These are phyloP conservation scores for Phytophthora parvispora DNA, from an alignment of 352 stramenopile species.

Conservation along the genomic window DNA sequence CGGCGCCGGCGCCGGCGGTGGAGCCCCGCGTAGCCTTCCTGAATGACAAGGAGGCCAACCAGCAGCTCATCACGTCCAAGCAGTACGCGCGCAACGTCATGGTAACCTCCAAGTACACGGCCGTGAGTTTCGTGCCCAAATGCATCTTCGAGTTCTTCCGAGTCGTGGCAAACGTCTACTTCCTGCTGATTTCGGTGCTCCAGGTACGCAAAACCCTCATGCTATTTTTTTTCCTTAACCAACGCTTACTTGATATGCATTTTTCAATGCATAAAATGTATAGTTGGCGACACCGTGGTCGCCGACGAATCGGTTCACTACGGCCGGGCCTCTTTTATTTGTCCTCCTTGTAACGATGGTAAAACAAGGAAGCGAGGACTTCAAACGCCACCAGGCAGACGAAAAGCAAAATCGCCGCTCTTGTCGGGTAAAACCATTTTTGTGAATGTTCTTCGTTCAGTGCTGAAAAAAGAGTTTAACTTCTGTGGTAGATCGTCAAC, in stretches of 20 bases:
- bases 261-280: no score
- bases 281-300: conserved; percentile 74
- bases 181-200: conserved; percentile 94
- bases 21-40: conserved; percentile 63
- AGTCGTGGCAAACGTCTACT: conserved; percentile 96
- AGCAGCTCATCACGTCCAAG: conserved; percentile 54
- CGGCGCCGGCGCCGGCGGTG: conserved; percentile 13
- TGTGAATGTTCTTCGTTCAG: background rate
- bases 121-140: conserved; percentile 92
- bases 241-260: no score
- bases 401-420: conserved; percentile 68
- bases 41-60: conserved; percentile 64
- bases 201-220: conserved; percentile 56
- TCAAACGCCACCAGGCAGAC: conserved; percentile 76
- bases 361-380: conserved; percentile 80
- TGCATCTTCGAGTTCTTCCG: conserved; percentile 96
- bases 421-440: conserved; percentile 45
- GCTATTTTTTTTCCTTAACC: background rate
- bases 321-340: conserved; percentile 72
- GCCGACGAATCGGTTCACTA: conserved; percentile 81
- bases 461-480: background rate
- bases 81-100: conserved; percentile 86
- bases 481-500: conserved; percentile 56
- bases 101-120: conserved; percentile 94
- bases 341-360: conserved; percentile 82